Evolutionary conservation across 257 asterid genomes (phyloP).

Genomic region (Ehretia macrophylla): DNA sequence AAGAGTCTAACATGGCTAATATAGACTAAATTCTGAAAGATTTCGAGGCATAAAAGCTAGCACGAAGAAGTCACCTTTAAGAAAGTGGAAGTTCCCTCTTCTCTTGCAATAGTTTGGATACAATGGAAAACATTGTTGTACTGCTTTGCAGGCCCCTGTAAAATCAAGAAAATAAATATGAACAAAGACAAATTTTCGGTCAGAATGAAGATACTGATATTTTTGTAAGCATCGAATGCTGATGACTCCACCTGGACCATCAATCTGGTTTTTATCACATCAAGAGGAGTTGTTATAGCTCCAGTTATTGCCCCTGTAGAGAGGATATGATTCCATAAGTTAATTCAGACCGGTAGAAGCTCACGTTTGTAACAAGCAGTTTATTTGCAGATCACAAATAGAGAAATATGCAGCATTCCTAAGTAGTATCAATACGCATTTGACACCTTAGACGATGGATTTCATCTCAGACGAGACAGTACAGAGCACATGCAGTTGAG

Average conservation of each 20-base stretch:
- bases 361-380: no score
- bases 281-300: slow-evolving; percentile 68
- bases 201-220: not conserved
- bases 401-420: no score
- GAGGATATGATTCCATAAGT: not conserved
- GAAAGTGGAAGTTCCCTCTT: slow-evolving; percentile 56
- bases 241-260: slow-evolving; percentile 52
- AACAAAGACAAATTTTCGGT: not conserved
- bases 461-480: not conserved
- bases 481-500: not conserved
- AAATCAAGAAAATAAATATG: not conserved
- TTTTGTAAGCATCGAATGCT: slow-evolving; percentile 1
- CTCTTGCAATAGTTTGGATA: slow-evolving; percentile 37
- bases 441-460: no score
- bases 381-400: no score
- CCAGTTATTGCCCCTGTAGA: slow-evolving; percentile 63
- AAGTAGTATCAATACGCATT: no score
- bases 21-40: not conserved
- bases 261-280: slow-evolving; percentile 63
- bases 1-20: slow-evolving; percentile 2
- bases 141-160: slow-evolving; percentile 59
- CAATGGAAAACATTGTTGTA: slow-evolving; percentile 52
- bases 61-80: slow-evolving; percentile 37
- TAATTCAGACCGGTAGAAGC: no score
- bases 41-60: slow-evolving; percentile 7